These are phyloP conservation scores for Cenchrus americanus DNA, from an alignment of 176 grass and related monocot genomes.

Conservation along the genomic window DNA sequence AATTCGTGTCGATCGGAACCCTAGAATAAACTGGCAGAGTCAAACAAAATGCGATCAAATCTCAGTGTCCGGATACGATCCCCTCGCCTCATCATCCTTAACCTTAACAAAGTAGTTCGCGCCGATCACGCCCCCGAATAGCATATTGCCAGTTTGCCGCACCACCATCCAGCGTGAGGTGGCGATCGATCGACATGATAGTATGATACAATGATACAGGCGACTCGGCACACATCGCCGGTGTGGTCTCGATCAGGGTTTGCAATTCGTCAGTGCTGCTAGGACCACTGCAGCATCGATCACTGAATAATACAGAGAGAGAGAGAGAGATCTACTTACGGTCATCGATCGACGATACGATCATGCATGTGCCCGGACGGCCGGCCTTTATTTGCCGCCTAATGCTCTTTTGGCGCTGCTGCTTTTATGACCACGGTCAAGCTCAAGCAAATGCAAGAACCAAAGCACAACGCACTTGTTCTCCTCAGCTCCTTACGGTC, in stretches of 20 bases:
- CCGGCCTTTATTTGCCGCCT: neutral
- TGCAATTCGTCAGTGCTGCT: neutral
- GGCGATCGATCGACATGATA: too few relatives aligned
- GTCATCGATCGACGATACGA: too few relatives aligned
- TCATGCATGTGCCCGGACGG: slow-evolving; percentile 28
- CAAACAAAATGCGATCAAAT: slow-evolving; percentile 26
- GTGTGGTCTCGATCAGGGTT: neutral
- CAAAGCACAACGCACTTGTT: neutral
- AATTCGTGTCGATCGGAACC: neutral
- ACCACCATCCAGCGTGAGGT: neutral
- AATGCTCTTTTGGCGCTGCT: neutral
- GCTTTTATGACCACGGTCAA: neutral
- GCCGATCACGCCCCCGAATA: neutral
- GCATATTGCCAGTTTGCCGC: too few relatives aligned
- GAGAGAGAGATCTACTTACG: too few relatives aligned
- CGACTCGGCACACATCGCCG: neutral
- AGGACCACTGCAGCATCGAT: slow-evolving; percentile 7
- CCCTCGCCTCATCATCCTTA: neutral
- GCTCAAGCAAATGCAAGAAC: too few relatives aligned
- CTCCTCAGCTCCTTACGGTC: neutral
- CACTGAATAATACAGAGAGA: slow-evolving; percentile 1
- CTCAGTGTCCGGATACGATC: neutral
- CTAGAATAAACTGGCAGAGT: neutral
- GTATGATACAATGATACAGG: neutral
- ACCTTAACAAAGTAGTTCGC: neutral